phyloP scores from a whole-genome alignment of 202 grass and related monocot species.

The Brachypodium distachyon region DNA sequence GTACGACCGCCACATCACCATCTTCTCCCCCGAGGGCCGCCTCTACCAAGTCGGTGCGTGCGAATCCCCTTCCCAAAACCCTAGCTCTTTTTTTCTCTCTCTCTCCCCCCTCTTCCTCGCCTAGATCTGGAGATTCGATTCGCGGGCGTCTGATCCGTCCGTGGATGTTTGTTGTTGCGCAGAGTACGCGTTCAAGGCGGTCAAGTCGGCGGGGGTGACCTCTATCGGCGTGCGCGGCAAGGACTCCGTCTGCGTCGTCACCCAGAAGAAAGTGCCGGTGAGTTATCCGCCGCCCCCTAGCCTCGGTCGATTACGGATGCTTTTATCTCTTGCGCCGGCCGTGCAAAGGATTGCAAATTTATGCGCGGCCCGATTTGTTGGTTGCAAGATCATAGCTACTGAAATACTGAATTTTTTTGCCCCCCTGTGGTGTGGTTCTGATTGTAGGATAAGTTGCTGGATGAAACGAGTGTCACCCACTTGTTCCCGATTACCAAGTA shows the following conservation, averaged over 20 bases:
- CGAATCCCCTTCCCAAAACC: background rate
- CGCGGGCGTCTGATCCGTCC: background rate
- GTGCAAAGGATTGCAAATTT: background rate
- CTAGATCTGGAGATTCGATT: conserved; percentile 10
- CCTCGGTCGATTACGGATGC: background rate
- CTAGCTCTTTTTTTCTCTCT: background rate
- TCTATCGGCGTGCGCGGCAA: conserved; percentile 92
- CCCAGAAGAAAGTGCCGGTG: conserved; percentile 99
- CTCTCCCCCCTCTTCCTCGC: background rate
- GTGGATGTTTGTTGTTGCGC: background rate
- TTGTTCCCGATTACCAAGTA: conserved; percentile 83
- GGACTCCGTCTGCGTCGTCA: conserved; percentile 93
- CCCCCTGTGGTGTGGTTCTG: background rate
- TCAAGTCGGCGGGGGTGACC: conserved; percentile 83
- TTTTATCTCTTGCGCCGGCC: background rate
- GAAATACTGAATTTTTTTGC: background rate
- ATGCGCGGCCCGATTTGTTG: background rate
- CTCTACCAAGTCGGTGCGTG: conserved; percentile 99
- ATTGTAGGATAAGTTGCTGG: conserved; percentile 87
- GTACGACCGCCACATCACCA: conserved; percentile 99
- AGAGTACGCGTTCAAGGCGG: conserved; percentile 99
- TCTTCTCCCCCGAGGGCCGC: conserved; percentile 96
- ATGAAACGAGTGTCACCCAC: conserved; percentile 83
- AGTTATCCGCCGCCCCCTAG: conserved; percentile 10
- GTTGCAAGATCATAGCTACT: background rate